Conservation (phyloP, 2,329 filamentous ascomycete genomes). For the Zasmidium cellare region DNA sequence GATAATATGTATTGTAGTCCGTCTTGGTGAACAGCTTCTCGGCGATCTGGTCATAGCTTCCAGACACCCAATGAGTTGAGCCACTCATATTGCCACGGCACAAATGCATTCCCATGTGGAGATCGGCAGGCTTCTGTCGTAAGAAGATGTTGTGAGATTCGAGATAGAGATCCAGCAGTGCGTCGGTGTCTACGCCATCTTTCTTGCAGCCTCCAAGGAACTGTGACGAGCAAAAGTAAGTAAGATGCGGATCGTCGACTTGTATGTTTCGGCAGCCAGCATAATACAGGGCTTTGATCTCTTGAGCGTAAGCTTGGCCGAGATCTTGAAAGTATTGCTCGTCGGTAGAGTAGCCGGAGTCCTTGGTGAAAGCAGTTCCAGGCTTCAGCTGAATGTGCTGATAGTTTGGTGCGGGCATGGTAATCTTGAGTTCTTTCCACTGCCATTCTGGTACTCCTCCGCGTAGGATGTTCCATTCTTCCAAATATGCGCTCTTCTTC, state of each 20-base stretch:
- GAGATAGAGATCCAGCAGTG: conserved; percentile 26
- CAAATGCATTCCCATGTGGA: conserved; percentile 29
- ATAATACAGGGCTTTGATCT: conserved; percentile 26
- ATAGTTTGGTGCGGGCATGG: conserved; percentile 31
- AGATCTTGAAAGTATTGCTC: conserved; percentile 31
- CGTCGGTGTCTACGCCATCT: conserved; percentile 24
- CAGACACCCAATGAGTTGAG: conserved; percentile 21
- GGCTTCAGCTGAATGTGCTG: conserved; percentile 32
- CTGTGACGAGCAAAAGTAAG: conserved; percentile 28
- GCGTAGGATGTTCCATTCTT: conserved; percentile 25
- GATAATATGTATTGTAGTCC: conserved; percentile 31
- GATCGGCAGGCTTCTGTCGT: conserved; percentile 14
- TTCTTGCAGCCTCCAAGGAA: conserved; percentile 22
- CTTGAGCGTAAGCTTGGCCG: conserved; percentile 20
- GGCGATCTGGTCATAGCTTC: conserved; percentile 31
- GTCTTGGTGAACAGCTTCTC: conserved; percentile 29
- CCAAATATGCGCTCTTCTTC: conserved; percentile 23
- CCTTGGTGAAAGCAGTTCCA: conserved; percentile 27
- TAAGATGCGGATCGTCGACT: conserved; percentile 30
- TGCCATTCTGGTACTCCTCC: conserved; percentile 11
- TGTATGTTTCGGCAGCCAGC: conserved; percentile 25
- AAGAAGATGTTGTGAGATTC: conserved; percentile 24
- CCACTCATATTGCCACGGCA: conserved; percentile 30
- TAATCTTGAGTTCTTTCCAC: conserved; percentile 27
- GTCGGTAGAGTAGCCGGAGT: conserved; percentile 26